These are phyloP conservation scores for Triangularia verruculosa DNA, from an alignment of 2,329 filamentous ascomycete species.

Conservation along the genomic window DNA sequence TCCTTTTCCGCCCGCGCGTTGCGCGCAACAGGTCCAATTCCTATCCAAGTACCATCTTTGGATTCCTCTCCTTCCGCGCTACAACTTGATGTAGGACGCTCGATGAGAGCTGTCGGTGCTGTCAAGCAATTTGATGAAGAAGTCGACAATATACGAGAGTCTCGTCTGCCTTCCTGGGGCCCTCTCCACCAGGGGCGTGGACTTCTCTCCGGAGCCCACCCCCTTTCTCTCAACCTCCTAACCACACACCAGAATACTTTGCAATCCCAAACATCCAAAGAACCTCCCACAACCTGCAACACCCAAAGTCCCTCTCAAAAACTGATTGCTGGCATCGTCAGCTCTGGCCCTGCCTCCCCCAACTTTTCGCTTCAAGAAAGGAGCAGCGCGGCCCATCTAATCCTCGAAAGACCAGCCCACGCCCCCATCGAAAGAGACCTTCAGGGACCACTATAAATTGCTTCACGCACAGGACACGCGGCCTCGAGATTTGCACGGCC, in stretches of 20 bases:
- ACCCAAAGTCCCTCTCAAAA: background rate
- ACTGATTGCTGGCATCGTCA: background rate
- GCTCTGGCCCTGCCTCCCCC: background rate
- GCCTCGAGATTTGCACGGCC: background rate
- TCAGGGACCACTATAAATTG: background rate
- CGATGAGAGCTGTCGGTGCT: background rate
- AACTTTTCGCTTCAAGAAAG: background rate
- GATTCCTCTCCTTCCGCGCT: background rate
- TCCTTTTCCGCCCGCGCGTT: background rate
- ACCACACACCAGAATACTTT: background rate
- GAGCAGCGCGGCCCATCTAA: background rate
- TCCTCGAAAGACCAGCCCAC: background rate
- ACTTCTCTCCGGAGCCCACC: background rate
- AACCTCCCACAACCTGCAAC: background rate
- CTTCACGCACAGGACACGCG: no score
- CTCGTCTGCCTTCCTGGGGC: background rate
- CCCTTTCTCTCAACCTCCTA: background rate
- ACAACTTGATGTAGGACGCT: background rate
- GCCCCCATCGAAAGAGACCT: background rate
- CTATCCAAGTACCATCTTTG: background rate
- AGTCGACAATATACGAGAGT: no score
- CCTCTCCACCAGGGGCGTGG: background rate
- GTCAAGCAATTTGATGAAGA: background rate
- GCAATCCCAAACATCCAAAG: background rate
- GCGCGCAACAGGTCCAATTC: background rate